Base-by-base conservation (phyloP, 2,329 filamentous ascomycete genomes). In the Microcyclosporella mali region DNA sequence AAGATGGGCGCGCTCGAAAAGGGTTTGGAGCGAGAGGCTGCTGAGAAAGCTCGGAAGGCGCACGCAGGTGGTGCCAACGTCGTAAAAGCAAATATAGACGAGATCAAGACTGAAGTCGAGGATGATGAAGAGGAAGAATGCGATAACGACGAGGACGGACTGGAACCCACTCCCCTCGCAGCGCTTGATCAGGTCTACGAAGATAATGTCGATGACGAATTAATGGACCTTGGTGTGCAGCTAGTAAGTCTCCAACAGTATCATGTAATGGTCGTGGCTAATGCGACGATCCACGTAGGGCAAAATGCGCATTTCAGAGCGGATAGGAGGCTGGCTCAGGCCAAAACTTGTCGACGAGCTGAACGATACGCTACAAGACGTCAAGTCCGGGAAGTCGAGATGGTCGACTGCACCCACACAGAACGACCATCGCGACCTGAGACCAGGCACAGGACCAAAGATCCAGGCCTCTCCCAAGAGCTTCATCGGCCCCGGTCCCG, bases 311-410 rank as follows among this genome's bases (percentile, higher is more conserved):
- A 79, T 88, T 46, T 86, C 82, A 2, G 84, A 88, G 57, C 73
- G 84, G 29, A 78, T 88, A 50, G 85, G 85, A 12, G 84, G 84
- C 1, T 75, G 85, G 52, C 81, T 84, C 33, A 71, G 84, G 34
- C 84, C 84, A 2, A 79, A 80, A 53, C 73, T 88, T 44, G 74
- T 77, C 3, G 80, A 87, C 61, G 84, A 88, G 70, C 78, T 85
- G 11, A 59, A 53, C 39, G 58, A 61, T 41, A 59, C 58, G 9
- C 44, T 63, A 6, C 50, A 57, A 29, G 59, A 60, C 34, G 55
- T 61, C 29, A 56, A 52, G 30, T 49, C 50, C 11, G 52, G 50
- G 16, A 59, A 57, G 40, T 58, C 53, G 10, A 42, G 51, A 21
- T 52, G 42, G 39, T 49, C 47, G 11, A 39, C 19, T 10, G 37